Percentiles rank a stretch among this genome's conserved stretches.
These are phyloP conservation scores for Pezicula rhizophila DNA, from an alignment of 2,329 filamentous ascomycete species.

Conservation along the genomic window DNA sequence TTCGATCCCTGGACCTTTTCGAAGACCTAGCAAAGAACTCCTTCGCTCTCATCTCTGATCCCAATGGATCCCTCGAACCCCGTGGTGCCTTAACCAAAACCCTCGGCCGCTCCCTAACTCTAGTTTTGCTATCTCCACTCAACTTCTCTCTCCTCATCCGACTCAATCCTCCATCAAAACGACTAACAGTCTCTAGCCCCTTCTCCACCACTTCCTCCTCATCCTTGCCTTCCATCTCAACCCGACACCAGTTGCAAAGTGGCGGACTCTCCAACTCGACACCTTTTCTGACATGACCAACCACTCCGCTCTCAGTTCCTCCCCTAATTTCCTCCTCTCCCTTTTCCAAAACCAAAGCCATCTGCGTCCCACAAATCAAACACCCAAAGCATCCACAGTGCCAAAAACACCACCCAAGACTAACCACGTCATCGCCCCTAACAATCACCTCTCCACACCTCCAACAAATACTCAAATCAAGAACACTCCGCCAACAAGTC, in stretches of 20 bases:
- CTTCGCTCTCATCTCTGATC: slow-evolving; percentile 3
- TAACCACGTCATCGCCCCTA: slow-evolving; percentile 48
- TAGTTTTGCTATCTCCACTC: slow-evolving; percentile 15
- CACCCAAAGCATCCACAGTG: slow-evolving; percentile 51
- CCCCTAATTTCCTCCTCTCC: slow-evolving; percentile 2
- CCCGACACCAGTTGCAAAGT: slow-evolving; percentile 41
- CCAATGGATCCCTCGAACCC: slow-evolving; percentile 1
- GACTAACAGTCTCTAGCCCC: slow-evolving; percentile 38
- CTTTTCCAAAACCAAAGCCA: slow-evolving; percentile 21
- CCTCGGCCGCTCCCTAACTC: slow-evolving; percentile 2
- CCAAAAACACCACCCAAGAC: slow-evolving; percentile 57
- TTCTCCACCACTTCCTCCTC: slow-evolving; percentile 31
- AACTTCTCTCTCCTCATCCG: slow-evolving; percentile 36
- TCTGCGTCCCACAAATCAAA: slow-evolving; percentile 41
- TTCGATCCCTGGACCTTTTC: too few relatives aligned
- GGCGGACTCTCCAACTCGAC: slow-evolving; percentile 42
- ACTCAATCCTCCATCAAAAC: slow-evolving; percentile 40
- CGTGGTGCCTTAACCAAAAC: slow-evolving; percentile 6
- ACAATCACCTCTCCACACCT: slow-evolving; percentile 50
- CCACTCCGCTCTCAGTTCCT: slow-evolving; percentile 1
- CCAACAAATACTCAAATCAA: slow-evolving; percentile 52
- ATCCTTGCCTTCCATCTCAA: slow-evolving; percentile 28
- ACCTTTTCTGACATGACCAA: slow-evolving; percentile 10
- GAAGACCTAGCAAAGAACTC: too few relatives aligned
- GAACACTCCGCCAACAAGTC: slow-evolving; percentile 39